Conservation (phyloP, 768 basidiomycete species). For the Lactarius sanguifluus region DNA sequence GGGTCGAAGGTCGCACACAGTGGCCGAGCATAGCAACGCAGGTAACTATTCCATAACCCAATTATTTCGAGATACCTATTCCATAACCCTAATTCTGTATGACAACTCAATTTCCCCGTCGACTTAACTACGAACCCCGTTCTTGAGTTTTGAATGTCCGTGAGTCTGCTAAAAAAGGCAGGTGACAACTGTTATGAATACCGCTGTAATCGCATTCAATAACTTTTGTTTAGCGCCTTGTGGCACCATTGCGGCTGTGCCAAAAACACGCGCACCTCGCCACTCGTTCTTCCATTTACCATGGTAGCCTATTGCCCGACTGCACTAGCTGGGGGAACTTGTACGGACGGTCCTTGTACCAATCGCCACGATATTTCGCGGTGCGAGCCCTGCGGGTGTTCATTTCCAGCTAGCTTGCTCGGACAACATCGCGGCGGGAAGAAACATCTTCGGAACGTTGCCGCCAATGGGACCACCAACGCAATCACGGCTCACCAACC, state of each 20-base stretch:
- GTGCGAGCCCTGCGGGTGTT: conserved; percentile 31
- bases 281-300: conserved; percentile 14
- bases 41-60: too few species aligned
- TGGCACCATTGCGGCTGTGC: not conserved
- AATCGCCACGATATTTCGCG: conserved; percentile 30
- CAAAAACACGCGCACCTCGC: not conserved
- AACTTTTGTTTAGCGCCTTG: not conserved
- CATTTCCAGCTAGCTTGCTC: conserved; percentile 5
- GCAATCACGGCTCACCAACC: not conserved
- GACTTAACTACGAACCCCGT: too few species aligned
- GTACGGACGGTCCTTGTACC: conserved; percentile 24
- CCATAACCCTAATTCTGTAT: too few species aligned
- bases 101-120: too few species aligned
- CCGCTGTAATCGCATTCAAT: too few species aligned
- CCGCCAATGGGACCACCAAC: not conserved
- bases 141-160: too few species aligned
- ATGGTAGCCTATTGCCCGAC: conserved; percentile 16
- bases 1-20: too few species aligned
- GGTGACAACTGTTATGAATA: too few species aligned
- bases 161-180: too few species aligned
- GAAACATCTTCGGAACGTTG: conserved; percentile 14
- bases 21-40: too few species aligned
- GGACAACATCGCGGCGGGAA: conserved; percentile 7
- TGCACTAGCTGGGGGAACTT: conserved; percentile 25
- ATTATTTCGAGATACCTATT: too few species aligned